phyloP scores from a whole-genome alignment of 169 alveolate genomes.

The Plasmodium adleri region DNA sequence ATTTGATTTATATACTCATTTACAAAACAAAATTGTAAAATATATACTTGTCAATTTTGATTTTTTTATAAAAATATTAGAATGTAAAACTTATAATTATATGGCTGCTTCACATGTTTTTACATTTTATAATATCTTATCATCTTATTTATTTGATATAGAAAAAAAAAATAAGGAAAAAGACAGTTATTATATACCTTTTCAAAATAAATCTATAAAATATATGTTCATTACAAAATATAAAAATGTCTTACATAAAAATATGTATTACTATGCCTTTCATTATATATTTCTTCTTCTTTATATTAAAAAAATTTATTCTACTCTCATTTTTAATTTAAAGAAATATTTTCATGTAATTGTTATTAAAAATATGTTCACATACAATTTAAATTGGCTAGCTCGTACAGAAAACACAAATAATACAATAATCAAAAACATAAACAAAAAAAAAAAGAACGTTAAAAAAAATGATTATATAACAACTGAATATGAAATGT shows the following conservation, averaged over 20 bases:
- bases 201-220: background rate
- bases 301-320: conserved; percentile 33
- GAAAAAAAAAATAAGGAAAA: background rate
- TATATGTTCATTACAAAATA: conserved; percentile 2
- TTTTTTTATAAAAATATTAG: conserved; percentile 40
- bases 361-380: conserved; percentile 23
- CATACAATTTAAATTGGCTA: conserved; percentile 11
- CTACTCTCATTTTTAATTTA: conserved; percentile 6
- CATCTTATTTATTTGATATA: conserved; percentile 2
- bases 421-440: background rate
- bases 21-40: background rate
- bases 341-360: conserved; percentile 4
- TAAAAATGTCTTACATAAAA: conserved; percentile 29
- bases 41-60: conserved; percentile 20
- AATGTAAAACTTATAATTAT: conserved; percentile 46
- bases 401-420: background rate
- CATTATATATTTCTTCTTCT: conserved; percentile 42
- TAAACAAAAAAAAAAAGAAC: background rate
- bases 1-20: too few species aligned
- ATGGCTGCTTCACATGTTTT: conserved; percentile 60
- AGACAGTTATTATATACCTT: background rate
- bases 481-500: too few species aligned
- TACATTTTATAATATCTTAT: conserved; percentile 13
- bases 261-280: conserved; percentile 58
- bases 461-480: too few species aligned